These are phyloP conservation scores for Xylariaceae sp. DNA, from an alignment of 2,329 filamentous ascomycete genomes.

Conservation along the genomic window DNA sequence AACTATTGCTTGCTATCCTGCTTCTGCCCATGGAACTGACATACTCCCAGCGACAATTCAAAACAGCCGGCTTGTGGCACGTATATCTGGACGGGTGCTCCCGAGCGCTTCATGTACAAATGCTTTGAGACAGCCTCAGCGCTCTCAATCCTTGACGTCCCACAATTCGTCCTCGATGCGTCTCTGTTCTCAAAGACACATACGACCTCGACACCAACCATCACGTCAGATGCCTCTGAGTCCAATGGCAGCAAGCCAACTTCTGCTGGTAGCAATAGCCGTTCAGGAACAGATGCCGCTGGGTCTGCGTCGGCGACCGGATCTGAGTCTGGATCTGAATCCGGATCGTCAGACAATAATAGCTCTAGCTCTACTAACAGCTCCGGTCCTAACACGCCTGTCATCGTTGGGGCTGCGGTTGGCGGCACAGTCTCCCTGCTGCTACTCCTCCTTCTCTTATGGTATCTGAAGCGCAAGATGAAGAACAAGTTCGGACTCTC, in stretches of 20 bases:
- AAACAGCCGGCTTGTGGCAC: slow-evolving; percentile 32
- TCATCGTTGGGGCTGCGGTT: slow-evolving; percentile 30
- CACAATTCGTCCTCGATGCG: slow-evolving; percentile 32
- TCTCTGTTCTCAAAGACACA: slow-evolving; percentile 22
- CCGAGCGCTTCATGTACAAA: slow-evolving; percentile 34
- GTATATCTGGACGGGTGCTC: slow-evolving; percentile 34
- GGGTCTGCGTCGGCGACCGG: not conserved
- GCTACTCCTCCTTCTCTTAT: slow-evolving; percentile 24
- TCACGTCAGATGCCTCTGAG: slow-evolving; percentile 1
- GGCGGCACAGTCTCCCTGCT: slow-evolving; percentile 27
- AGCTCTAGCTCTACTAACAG: slow-evolving; percentile 1
- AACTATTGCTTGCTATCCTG: not conserved
- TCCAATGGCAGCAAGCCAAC: slow-evolving; percentile 2
- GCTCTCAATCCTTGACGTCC: slow-evolving; percentile 33
- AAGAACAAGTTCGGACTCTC: slow-evolving; percentile 16
- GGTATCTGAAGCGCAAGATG: slow-evolving; percentile 16
- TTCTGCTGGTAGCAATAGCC: not conserved
- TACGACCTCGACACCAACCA: slow-evolving; percentile 13
- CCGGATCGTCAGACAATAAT: not conserved
- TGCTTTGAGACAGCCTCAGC: slow-evolving; percentile 29
- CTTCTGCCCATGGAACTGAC: slow-evolving; percentile 2
- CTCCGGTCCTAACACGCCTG: slow-evolving; percentile 19
- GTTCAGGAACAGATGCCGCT: not conserved
- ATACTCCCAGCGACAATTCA: slow-evolving; percentile 10
- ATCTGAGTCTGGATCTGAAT: not conserved